Base-by-base conservation (phyloP, 352 stramenopile species). In the Phytopythium helicoides region DNA sequence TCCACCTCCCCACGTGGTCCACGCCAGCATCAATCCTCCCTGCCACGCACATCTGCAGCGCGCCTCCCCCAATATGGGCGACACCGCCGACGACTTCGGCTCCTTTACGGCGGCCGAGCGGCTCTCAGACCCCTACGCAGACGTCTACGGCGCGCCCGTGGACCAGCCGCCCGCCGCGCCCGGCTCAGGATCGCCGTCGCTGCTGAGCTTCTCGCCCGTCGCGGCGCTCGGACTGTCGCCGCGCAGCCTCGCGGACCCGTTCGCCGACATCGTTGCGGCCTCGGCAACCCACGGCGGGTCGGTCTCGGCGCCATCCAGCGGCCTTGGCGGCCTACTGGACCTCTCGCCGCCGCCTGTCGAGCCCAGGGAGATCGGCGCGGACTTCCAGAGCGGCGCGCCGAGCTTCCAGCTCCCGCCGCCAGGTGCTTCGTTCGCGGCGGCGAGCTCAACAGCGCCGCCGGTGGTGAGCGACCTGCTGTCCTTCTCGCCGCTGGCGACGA, bases 401-500 rank as follows among this genome's bases (percentile, higher is more conserved):
- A 35, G 4, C 40, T 47, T 18, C 40, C n/a, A n/a, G n/a, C n/a
- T n/a, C n/a, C n/a, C n/a, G n/a, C n/a, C n/a, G n/a, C n/a, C n/a
- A n/a, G n/a, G n/a, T n/a, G n/a, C n/a, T n/a, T n/a, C n/a, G n/a
- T n/a, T n/a, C n/a, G n/a, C n/a, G n/a, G n/a, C n/a, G n/a, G n/a
- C n/a, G n/a, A n/a, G n/a, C n/a, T n/a, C n/a, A n/a, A n/a, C n/a
- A n/a, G n/a, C 31, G 40, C 31, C 40, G 0, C 14, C 34, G 11
- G 31, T 16, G 33, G 47, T 52, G 19, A 58, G 50, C 2, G 62
- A 81, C 34, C 64, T 88, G 41, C 56, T 88, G 40, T 86, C 74
- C n/a, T 88, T 88, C 49, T 86, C 77, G 25, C 77, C 77, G 1
- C 58, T 88, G 16, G 60, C 62, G 4, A 52, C 58, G 6, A 3